Conservation (phyloP, 2,329 filamentous ascomycete genomes). For the Verticillium dahliae region DNA sequence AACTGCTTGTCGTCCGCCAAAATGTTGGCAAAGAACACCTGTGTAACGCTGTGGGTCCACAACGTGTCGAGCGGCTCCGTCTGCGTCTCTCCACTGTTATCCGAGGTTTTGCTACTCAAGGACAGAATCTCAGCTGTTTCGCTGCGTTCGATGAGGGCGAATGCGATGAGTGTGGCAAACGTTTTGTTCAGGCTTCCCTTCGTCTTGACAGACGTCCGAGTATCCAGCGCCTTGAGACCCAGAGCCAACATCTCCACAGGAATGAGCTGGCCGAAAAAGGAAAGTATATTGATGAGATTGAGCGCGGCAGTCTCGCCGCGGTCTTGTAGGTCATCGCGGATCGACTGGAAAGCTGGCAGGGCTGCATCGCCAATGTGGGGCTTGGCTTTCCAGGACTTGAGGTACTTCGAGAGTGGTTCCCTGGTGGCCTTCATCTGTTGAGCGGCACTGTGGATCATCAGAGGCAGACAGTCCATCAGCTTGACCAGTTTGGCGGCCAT, state of each 20-base stretch:
- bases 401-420: constrained; percentile 55
- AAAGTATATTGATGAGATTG: constrained; percentile 58
- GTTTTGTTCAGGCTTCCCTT: constrained; percentile 37
- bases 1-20: constrained; percentile 33
- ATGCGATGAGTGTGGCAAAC: constrained; percentile 42
- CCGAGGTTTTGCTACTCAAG: constrained; percentile 25
- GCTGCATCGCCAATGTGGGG: constrained; percentile 39
- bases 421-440: constrained; percentile 53
- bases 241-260: constrained; percentile 60
- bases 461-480: constrained; percentile 56
- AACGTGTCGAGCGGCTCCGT: constrained; percentile 42
- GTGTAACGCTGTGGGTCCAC: constrained; percentile 43
- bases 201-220: constrained; percentile 34
- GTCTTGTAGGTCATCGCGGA: constrained; percentile 41
- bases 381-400: constrained; percentile 49
- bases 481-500: constrained; percentile 57
- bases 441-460: constrained; percentile 62
- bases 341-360: constrained; percentile 38
- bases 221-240: constrained; percentile 42
- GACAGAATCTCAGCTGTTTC: constrained; percentile 35
- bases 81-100: constrained; percentile 19
- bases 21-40: constrained; percentile 44
- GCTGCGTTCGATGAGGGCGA: constrained; percentile 44
- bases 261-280: constrained; percentile 58
- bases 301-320: constrained; percentile 46